Evolutionary conservation across 2,329 filamentous ascomycete genomes (phyloP), one percentile per base, ranked within the genome.

Genomic region (Colletotrichum endophyticum): DNA sequence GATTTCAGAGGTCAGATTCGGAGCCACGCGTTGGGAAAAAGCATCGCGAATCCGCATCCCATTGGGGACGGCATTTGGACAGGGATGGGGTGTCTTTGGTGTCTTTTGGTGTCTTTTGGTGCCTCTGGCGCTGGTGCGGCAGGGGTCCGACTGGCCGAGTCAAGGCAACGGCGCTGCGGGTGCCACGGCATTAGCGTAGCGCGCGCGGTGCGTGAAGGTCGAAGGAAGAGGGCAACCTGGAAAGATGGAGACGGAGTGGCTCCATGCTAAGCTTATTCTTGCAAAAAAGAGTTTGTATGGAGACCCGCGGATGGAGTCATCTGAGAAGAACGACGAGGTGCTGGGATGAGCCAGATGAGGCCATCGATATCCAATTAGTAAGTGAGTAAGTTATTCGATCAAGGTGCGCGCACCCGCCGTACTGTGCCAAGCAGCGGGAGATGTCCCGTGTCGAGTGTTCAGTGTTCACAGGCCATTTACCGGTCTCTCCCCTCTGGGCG

Each of bases 121-220:
- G n/a, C 44, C n/a, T 25, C 32, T 53, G 34, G 56, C 39, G 34
- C 28, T 63, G 56, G n/a, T 39, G 64, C 72, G 53, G 62, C 63
- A 73, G 56, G 69, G 69, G 39, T 64, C 25, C 69, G 62, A 75
- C 30, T 63, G 56, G 69, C 44, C 44, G 57, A 68, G 70, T 64
- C 73, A 76, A 69, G 63, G 63, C 30, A 69, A 76, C 73, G 56
- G 62, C 69, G 64, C 62, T 28, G 70, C 62, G 70, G 70, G 64
- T 69, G 70, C 44, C 44, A 76, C 64, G 27, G 64, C 64, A 73
- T 39, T 76, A 73, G 73, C 57, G 44, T 34, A 22, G 59, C 44
- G 67, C 72, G 67, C 72, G 67, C 72, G 32, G 39, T 57, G 68
- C 12, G 19, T 63, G 36, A 70, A 36, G n/a, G n/a, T 30, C 16